A percentile compares a stretch with the other conserved stretches of the same genome.
phyloP scores from a whole-genome alignment of 345 rosid genomes.

The Dovyalis caffra region DNA sequence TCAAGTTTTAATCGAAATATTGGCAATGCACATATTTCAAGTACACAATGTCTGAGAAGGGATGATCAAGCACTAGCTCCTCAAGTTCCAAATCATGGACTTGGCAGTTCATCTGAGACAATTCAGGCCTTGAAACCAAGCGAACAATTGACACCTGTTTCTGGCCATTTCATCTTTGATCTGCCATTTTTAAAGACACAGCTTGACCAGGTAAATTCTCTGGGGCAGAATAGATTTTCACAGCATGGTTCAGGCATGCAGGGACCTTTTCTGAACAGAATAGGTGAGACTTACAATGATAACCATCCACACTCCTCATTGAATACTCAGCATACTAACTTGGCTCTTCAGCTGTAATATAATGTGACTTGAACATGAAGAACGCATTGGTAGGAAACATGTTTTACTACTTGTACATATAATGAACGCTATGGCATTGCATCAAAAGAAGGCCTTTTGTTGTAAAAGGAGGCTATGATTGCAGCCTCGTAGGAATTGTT shows the following conservation, averaged over 20 bases:
- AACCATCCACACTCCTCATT: slow-evolving; percentile 16
- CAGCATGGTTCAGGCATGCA: slow-evolving; percentile 5
- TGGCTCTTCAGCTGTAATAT: slow-evolving; percentile 32
- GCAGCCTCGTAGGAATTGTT: neutral
- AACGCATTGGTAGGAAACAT: too few species aligned
- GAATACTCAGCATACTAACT: slow-evolving; percentile 21
- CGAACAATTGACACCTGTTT: slow-evolving; percentile 7
- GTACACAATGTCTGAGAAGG: neutral
- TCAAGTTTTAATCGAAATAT: slow-evolving; percentile 11
- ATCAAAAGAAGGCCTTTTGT: neutral
- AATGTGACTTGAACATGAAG: neutral
- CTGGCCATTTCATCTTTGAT: slow-evolving; percentile 33
- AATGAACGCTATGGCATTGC: too few species aligned
- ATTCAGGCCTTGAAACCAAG: slow-evolving; percentile 9
- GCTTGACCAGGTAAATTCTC: slow-evolving; percentile 33
- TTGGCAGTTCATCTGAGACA: neutral
- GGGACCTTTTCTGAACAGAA: slow-evolving; percentile 6
- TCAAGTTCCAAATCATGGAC: slow-evolving; percentile 7
- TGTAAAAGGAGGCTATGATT: neutral
- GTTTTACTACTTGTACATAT: neutral
- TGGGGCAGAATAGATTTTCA: slow-evolving; percentile 11
- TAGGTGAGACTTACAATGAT: slow-evolving; percentile 12
- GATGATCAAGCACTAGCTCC: slow-evolving; percentile 7
- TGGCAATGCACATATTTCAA: neutral
- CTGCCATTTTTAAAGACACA: slow-evolving; percentile 37